These are phyloP conservation scores for Beauveria australis DNA, from an alignment of 2,329 filamentous ascomycete species.

Conservation along the genomic window DNA sequence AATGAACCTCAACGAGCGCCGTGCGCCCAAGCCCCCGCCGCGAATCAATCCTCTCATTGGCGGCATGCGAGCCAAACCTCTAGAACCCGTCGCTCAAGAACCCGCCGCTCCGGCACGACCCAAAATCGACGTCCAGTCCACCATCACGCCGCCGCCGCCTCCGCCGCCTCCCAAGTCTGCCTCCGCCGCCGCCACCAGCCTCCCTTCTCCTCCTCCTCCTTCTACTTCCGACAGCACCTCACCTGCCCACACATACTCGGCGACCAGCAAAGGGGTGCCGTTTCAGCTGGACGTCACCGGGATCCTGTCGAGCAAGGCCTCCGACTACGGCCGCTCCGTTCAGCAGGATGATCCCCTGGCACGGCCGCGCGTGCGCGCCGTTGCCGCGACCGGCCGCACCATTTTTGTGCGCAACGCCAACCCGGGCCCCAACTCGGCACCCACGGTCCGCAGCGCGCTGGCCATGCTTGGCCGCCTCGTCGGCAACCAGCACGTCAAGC, in stretches of 20 bases:
- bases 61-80: not conserved
- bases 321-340: slow-evolving; percentile 16
- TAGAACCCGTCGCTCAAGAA: not conserved
- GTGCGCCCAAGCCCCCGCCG: slow-evolving; percentile 2
- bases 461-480: slow-evolving; percentile 31
- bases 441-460: slow-evolving; percentile 38
- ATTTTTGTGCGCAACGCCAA: slow-evolving; percentile 28
- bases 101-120: not conserved
- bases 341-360: slow-evolving; percentile 18
- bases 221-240: not conserved
- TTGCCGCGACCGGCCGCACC: slow-evolving; percentile 31
- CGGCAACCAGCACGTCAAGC: slow-evolving; percentile 46
- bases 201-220: not conserved
- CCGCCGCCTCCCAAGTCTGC: slow-evolving; percentile 4
- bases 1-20: slow-evolving; percentile 1
- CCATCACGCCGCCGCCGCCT: slow-evolving; percentile 19
- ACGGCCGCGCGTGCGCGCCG: slow-evolving; percentile 33
- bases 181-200: not conserved
- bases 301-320: slow-evolving; percentile 26
- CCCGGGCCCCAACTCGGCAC: slow-evolving; percentile 14
- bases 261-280: slow-evolving; percentile 7
- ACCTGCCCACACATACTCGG: slow-evolving; percentile 7
- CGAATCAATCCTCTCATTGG: slow-evolving; percentile 9
- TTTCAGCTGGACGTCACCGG: slow-evolving; percentile 25
- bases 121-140: slow-evolving; percentile 3